Evolutionary conservation across 371 early-diverging fungal species (phyloP).

Genomic region (Smittium culicis): DNA sequence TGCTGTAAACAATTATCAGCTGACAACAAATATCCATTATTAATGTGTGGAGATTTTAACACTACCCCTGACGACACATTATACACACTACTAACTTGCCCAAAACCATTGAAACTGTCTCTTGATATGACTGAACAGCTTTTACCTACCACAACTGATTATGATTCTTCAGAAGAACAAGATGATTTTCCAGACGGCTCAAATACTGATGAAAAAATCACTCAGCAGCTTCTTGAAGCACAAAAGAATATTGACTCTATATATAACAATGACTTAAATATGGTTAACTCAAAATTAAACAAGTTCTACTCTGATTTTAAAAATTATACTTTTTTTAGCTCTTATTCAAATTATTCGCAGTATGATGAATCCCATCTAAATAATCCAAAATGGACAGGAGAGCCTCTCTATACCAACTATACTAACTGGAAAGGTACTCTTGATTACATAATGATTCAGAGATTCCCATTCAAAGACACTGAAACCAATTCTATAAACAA

Average conservation of each 20-base stretch:
- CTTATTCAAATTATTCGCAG: constrained; percentile 22
- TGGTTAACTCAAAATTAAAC: constrained; percentile 16
- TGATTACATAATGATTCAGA: constrained; percentile 35
- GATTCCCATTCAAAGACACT: neutral
- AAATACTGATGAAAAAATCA: neutral
- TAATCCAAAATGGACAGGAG: constrained; percentile 27
- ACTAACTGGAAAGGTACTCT: constrained; percentile 40
- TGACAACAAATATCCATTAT: constrained; percentile 11
- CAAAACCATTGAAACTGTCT: constrained; percentile 7
- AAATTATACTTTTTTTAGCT: constrained; percentile 16
- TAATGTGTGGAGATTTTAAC: constrained; percentile 30
- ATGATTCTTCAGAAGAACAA: neutral
- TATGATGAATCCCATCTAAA: constrained; percentile 22
- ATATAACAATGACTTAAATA: constrained; percentile 15
- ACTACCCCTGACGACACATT: constrained; percentile 32
- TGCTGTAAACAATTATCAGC: neutral
- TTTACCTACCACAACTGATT: constrained; percentile 14
- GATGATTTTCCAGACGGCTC: neutral
- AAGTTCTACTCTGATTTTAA: constrained; percentile 13
- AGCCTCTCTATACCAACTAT: constrained; percentile 38
- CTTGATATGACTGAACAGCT: neutral
- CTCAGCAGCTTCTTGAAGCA: too few species aligned
- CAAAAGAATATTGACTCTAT: constrained; percentile 16
- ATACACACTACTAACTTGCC: constrained; percentile 21
- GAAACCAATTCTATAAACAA: constrained; percentile 1